These are phyloP conservation scores for Vigna mungo DNA, from an alignment of 306 rosid genomes.

Conservation along the genomic window DNA sequence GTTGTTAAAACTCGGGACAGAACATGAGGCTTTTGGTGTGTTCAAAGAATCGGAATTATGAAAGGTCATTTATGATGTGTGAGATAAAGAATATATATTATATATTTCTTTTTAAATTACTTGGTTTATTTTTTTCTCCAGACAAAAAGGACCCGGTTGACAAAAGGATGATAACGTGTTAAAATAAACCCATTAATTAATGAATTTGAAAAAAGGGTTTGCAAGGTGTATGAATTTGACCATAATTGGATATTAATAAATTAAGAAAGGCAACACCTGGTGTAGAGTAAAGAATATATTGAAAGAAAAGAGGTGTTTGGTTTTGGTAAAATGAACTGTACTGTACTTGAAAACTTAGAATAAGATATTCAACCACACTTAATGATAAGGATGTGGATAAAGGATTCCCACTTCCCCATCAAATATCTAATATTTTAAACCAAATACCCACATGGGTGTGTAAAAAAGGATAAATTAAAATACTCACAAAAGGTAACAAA, in stretches of 20 bases:
- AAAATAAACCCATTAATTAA: not conserved
- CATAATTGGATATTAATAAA: conserved; percentile 30
- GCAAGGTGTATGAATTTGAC: conserved; percentile 47
- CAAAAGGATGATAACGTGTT: conserved; percentile 29
- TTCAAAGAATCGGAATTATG: conserved; percentile 26
- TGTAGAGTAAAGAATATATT: not conserved
- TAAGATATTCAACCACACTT: conserved; percentile 42
- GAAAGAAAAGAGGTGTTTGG: conserved; percentile 7
- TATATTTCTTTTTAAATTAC: too few species aligned
- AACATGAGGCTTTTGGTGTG: conserved; percentile 22
- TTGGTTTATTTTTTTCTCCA: not conserved
- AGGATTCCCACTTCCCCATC: not conserved
- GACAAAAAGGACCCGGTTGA: conserved; percentile 20
- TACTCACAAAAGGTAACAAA: not conserved
- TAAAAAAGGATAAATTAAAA: not conserved
- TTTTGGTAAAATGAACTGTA: conserved; percentile 32
- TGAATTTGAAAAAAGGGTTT: not conserved
- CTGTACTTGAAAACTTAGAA: conserved; percentile 13
- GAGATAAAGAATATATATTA: too few species aligned
- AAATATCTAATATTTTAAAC: not conserved
- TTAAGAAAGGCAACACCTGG: conserved; percentile 22
- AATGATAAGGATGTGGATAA: conserved; percentile 18
- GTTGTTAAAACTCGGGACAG: not conserved
- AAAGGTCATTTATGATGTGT: conserved; percentile 16
- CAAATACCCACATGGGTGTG: not conserved